A percentile compares a stretch with the other conserved stretches of the same genome.
These are phyloP conservation scores for Neurospora sp. DNA, from an alignment of 2,329 filamentous ascomycete genomes.

Conservation along the genomic window DNA sequence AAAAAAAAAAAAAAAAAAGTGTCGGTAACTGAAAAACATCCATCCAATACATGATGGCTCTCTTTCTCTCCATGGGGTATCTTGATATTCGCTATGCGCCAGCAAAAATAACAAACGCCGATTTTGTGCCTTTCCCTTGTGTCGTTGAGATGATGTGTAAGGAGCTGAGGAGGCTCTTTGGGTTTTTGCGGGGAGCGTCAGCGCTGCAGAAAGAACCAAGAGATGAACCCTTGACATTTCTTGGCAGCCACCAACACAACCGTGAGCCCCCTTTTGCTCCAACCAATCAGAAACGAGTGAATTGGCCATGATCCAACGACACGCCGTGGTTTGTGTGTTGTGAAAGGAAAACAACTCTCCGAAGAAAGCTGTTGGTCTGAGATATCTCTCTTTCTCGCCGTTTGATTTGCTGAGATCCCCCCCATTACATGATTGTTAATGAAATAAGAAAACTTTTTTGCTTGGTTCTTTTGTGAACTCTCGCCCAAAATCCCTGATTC, in stretches of 20 bases:
- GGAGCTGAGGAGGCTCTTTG: background rate
- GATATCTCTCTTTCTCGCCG: background rate
- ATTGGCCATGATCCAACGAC: background rate
- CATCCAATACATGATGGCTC: background rate
- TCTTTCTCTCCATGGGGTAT: background rate
- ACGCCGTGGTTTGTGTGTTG: background rate
- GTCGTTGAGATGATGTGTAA: background rate
- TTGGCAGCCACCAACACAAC: background rate
- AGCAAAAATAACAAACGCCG: background rate
- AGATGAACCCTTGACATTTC: background rate
- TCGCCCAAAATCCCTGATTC: slow-evolving; percentile 1
- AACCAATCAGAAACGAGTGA: background rate
- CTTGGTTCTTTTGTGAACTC: background rate
- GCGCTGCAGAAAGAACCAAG: background rate
- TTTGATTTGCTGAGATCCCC: slow-evolving; percentile 7
- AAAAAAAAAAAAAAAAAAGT: background rate
- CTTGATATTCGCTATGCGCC: background rate
- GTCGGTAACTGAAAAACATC: background rate
- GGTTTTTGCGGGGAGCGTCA: background rate
- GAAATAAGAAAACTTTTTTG: background rate
- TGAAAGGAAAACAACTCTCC: background rate
- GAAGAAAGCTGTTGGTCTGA: background rate
- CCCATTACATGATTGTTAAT: slow-evolving; percentile 6
- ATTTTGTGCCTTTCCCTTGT: background rate
- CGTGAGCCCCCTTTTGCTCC: background rate